Evolutionary conservation across 2,329 filamentous ascomycete genomes (phyloP).

Genomic region (Fusarium kyushuense): DNA sequence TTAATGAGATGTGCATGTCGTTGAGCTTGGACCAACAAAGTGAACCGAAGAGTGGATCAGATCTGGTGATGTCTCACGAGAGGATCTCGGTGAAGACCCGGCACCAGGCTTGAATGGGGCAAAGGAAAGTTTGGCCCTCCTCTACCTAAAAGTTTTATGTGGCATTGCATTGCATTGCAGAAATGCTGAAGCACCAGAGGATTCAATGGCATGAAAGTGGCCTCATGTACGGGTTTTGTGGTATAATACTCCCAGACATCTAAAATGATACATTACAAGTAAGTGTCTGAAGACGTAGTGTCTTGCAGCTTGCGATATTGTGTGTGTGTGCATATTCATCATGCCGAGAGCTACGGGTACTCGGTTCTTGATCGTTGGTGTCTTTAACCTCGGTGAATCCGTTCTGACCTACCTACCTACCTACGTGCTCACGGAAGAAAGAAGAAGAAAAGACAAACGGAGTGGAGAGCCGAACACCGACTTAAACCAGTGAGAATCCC

Average conservation of each 20-base stretch:
- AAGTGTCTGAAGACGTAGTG: conserved; percentile 6
- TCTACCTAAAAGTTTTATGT: background rate
- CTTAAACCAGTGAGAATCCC: conserved; percentile 26
- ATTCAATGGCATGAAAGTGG: conserved; percentile 27
- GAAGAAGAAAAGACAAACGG: conserved; percentile 33
- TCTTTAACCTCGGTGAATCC: conserved; percentile 47
- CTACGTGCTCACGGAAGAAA: conserved; percentile 12
- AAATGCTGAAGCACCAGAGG: conserved; percentile 7
- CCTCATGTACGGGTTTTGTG: conserved; percentile 35
- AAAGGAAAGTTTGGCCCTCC: conserved; percentile 17
- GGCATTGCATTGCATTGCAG: conserved; percentile 4
- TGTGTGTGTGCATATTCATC: background rate
- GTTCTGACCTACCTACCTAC: conserved; percentile 16
- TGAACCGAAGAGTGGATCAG: conserved; percentile 24
- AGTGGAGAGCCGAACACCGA: conserved; percentile 25
- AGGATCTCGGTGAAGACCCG: conserved; percentile 44
- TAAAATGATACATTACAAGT: conserved; percentile 28
- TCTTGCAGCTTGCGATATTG: conserved; percentile 12
- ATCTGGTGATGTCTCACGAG: conserved; percentile 43
- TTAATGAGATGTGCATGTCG: conserved; percentile 2
- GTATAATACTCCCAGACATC: conserved; percentile 10
- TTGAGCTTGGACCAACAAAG: conserved; percentile 25
- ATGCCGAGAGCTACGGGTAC: background rate
- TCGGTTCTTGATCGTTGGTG: background rate
- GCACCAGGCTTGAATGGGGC: conserved; percentile 21